These are phyloP conservation scores for Diospyros lotus DNA, from an alignment of 148 eudicot species.

Conservation along the genomic window DNA sequence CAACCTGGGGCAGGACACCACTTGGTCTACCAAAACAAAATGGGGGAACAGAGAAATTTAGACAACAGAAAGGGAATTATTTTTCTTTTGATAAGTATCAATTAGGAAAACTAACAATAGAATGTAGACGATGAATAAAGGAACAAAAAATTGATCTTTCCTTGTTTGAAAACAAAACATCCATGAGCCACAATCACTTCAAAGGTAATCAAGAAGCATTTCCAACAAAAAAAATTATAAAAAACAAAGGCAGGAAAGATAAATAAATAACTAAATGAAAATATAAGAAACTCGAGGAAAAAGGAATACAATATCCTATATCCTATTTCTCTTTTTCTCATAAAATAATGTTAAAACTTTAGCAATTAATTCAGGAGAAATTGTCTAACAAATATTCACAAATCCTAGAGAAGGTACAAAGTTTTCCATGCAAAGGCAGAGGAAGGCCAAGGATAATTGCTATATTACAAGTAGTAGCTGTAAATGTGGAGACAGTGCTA, in stretches of 20 bases:
- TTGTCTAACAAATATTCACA: background rate
- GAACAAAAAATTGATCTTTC: background rate
- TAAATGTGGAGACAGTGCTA: too few species aligned
- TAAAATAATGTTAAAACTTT: background rate
- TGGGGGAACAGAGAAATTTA: background rate
- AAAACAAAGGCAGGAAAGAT: too few species aligned
- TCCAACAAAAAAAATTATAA: too few species aligned
- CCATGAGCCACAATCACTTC: background rate
- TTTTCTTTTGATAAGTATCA: too few species aligned
- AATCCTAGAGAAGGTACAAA: background rate
- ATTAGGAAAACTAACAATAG: background rate
- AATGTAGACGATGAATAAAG: background rate
- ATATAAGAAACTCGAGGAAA: background rate
- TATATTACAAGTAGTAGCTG: background rate
- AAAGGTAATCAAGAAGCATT: background rate
- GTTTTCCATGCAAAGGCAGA: background rate
- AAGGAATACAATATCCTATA: background rate
- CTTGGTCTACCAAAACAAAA: conserved; percentile 31
- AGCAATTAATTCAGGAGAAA: background rate
- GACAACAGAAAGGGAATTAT: background rate
- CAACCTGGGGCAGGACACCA: conserved; percentile 83
- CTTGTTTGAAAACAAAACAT: background rate
- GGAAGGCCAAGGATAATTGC: background rate
- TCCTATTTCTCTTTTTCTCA: background rate
- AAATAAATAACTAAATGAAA: too few species aligned